phyloP scores from a whole-genome alignment of 2,329 filamentous ascomycete species.

The Hypoxylon sp. region DNA sequence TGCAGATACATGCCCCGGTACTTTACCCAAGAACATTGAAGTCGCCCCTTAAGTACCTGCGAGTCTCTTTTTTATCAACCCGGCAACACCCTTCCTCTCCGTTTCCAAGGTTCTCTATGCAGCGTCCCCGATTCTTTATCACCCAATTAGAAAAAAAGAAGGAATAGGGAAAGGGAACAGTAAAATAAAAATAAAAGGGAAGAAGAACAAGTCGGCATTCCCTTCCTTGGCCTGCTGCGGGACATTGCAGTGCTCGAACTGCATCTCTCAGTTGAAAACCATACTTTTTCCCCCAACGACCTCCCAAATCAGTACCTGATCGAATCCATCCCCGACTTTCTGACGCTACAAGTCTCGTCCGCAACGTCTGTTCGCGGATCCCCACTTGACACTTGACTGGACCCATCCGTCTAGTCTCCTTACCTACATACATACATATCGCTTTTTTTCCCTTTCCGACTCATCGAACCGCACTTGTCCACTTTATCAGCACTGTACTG shows the following conservation, averaged over 20 bases:
- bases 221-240: conserved; percentile 26
- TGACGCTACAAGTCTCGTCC: conserved; percentile 46
- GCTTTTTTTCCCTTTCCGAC: conserved; percentile 34
- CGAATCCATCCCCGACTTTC: conserved; percentile 39
- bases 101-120: conserved; percentile 30
- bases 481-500: conserved; percentile 45
- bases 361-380: conserved; percentile 44
- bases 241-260: conserved; percentile 31
- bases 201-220: conserved; percentile 25
- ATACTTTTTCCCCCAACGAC: conserved; percentile 22
- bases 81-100: conserved; percentile 46
- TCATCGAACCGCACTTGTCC: conserved; percentile 34
- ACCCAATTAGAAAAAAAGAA: conserved; percentile 34
- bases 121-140: conserved; percentile 36
- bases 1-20: conserved; percentile 25
- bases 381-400: conserved; percentile 33
- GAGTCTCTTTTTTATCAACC: conserved; percentile 42
- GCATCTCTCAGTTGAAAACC: conserved; percentile 40
- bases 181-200: conserved; percentile 19
- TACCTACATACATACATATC: conserved; percentile 38
- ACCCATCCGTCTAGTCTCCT: conserved; percentile 38
- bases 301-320: conserved; percentile 31
- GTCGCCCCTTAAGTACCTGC: conserved; percentile 42
- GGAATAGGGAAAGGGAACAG: conserved; percentile 18
- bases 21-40: conserved; percentile 21